Base-by-base conservation (phyloP, 257 asterid genomes). In the Voacanga thouarsii region DNA sequence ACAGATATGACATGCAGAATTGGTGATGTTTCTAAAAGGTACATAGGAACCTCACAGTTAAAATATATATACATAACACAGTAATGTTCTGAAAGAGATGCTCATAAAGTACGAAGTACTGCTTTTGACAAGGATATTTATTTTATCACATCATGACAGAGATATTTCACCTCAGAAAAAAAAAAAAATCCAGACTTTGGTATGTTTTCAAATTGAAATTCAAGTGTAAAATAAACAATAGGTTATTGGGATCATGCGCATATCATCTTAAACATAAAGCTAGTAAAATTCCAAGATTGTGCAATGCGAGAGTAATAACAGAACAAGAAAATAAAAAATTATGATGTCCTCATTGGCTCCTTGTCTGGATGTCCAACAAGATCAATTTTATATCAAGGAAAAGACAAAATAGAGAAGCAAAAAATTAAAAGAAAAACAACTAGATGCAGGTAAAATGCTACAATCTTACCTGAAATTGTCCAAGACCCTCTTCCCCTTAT, bases 391-490 rank as follows among this genome's bases (percentile, higher is more conserved):
- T 12, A 9, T 19, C 41, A 4, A 57, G 5, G 45, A 74, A 33
- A 49, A 8, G 28, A 55, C 64, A 43, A 73, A 73, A 51, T 4
- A 73, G 63, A 56, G 49, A 72, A 37, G 26, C 51, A 56, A 56
- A 53, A 73, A 5, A 60, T 12, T 10, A 12, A 59, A 55, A 73
- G 67, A 55, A 57, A 50, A 41, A 67, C 72, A 67, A 21, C 16
- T 39, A 39, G 51, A 41, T 2, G 50, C 51, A 19, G 51, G 51
- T 8, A 39, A 39, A 67, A 67, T 12, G 4, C 24, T 26, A 71
- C 45, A 15, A 71, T 15, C 59, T 63, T 71, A 71, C 37, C 75
- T 72, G 30, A 51, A 56, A 51, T 72, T 57, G 19, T 49, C 21
- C 37, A 49, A 53, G 1, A 9, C 30, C 18, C 41, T 73, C 77